Base-by-base conservation (phyloP, 2,329 filamentous ascomycete species). In the Zasmidium angulare region DNA sequence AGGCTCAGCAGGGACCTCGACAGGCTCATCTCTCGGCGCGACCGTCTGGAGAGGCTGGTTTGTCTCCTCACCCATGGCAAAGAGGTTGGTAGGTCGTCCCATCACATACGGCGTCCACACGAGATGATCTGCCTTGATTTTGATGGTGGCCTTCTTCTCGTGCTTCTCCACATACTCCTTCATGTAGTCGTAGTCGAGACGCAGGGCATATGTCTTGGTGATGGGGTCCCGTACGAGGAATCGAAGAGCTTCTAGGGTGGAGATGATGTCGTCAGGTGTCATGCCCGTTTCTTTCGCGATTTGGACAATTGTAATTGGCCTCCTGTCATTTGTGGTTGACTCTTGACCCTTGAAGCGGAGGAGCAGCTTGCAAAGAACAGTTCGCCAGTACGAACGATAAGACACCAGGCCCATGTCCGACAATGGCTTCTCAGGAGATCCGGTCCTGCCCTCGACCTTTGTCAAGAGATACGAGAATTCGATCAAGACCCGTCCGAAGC, bases 381-480 rank as follows among this genome's bases (percentile, higher is more conserved):
- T 80, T 20, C 95, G 88, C 95, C 95, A 99, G 75, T 99, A 99
- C 69, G 96, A 97, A 48, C 95, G 87, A 73, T 99, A 99, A 1
- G 93, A 98, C 2, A 98, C 93, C 43, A 99, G 78, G 2, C 95
- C 95, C 91, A 99, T 97, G 72, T 99, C 95, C 0, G 95, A 98
- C 2, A 99, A 82, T 0, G 95, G 95, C 75, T 99, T 99, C 74
- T 99, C 95, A 0, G 95, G 95, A 1, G 93, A 97, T 10, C 95
- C 95, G 0, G 92, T 96, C 75, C 97, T 96, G 68, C 88, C 85
- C 76, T 99, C 95, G 0, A 96, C 91, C 53, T 92, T 86, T 0
- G 96, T 98, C 50, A 99, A 84, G 6, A 99, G 86, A 72, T 99
- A 99, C 1, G 95, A 99, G 74, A 99, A 99, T 73, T 99, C 95